Evolutionary conservation across 306 rosid genomes (phyloP), one percentile per base, ranked within the genome.

Genomic region (Castanea crenata): DNA sequence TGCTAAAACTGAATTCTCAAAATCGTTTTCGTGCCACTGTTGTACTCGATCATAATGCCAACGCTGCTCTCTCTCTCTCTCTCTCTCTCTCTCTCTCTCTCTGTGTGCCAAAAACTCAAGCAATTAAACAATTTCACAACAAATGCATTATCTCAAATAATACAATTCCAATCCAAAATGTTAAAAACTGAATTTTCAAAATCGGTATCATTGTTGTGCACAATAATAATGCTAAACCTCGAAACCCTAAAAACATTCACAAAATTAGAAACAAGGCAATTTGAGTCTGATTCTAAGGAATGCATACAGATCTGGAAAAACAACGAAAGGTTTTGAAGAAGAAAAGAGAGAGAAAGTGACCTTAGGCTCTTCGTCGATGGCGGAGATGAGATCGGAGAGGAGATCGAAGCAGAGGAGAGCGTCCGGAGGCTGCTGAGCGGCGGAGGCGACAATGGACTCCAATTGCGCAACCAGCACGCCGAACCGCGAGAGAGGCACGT

Each of bases 361-460:
- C 99, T 92, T 95, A 35, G 91, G 80, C 87, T 93, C 98, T 75
- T 89, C 93, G 14, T 89, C 91, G 54, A 91, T 92, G 89, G 98
- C 93, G 80, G 94, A 84, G n/a, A 90, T 89, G 92, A 95, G 99
- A 91, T 95, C 98, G 79, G 99, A 95, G 59, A 95, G 94, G 78
- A 95, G 97, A 89, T 95, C 99, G 90, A 95, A 95, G 87, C 99
- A 95, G 77, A 95, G 97, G 55, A 95, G 91, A 7, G 98, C 93
- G 70, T 95, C 97, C 56, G 97, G 98, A 74, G 96, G 85, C 82
- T 95, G 86, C 80, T 95, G 93, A 25, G 87, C 75, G 6, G 98
- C 88, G 63, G 99, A 95, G 73, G 96, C 90, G 31, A 86, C 99
- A n/a, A 95, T 92, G 80, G 99, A 95, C 89, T 95, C 98, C 63